Percentiles rank a stretch among this genome's conserved stretches.
These are phyloP conservation scores for Termitomyces sp. DNA, from an alignment of 768 basidiomycete species.

Conservation along the genomic window DNA sequence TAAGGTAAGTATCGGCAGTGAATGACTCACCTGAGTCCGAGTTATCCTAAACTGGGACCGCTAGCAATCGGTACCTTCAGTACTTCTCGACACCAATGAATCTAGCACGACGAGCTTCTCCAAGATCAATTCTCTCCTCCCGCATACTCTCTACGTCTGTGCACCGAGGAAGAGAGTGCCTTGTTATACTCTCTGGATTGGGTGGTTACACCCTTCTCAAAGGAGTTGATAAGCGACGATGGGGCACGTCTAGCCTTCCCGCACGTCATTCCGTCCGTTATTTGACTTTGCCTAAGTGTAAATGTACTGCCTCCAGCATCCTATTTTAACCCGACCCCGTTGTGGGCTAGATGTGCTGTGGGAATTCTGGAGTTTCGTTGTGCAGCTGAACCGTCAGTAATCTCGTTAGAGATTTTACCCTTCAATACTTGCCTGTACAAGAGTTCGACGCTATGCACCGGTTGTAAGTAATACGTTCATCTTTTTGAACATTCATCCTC, in stretches of 20 bases:
- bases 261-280: too few relatives aligned
- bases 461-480: not conserved
- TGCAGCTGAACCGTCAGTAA: slow-evolving; percentile 74
- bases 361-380: slow-evolving; percentile 83
- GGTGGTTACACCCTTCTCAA: slow-evolving; percentile 69
- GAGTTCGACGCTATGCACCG: slow-evolving; percentile 11
- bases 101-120: not conserved
- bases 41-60: not conserved
- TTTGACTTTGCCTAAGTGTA: slow-evolving; percentile 39
- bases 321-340: slow-evolving; percentile 65
- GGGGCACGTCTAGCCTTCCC: slow-evolving; percentile 40
- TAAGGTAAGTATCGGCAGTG: slow-evolving; percentile 7
- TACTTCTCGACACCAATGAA: not conserved
- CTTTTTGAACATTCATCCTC: not conserved
- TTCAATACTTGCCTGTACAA: not conserved
- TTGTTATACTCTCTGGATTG: slow-evolving; percentile 75
- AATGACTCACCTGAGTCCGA: not conserved
- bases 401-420: not conserved
- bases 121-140: not conserved
- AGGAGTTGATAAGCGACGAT: slow-evolving; percentile 64
- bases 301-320: slow-evolving; percentile 60
- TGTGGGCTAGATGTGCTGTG: slow-evolving; percentile 68
- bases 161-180: slow-evolving; percentile 29
- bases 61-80: too few relatives aligned
- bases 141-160: slow-evolving; percentile 4